Conservation (phyloP, 2,329 filamentous ascomycete genomes). For the Knoxdaviesia capensis region DNA sequence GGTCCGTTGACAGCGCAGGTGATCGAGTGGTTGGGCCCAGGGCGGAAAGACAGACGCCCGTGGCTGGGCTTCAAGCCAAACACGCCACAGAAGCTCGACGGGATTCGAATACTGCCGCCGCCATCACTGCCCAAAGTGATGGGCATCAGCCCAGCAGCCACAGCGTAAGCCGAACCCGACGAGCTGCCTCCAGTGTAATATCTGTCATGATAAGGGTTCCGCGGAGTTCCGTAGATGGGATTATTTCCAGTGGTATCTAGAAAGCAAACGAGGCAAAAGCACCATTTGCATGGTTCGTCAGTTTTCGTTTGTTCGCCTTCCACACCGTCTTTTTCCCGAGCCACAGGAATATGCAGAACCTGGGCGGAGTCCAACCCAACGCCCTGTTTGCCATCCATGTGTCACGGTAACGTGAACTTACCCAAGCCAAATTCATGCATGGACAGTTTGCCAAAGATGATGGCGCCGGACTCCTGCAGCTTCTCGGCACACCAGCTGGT, state of each 20-base stretch:
- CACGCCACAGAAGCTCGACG: conserved; percentile 49
- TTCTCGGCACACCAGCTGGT: conserved; percentile 55
- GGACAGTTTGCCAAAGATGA: conserved; percentile 51
- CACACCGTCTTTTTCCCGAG: too few species aligned
- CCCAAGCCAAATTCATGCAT: conserved; percentile 63
- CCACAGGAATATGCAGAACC: too few species aligned
- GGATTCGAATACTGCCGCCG: conserved; percentile 56
- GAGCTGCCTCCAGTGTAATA: conserved; percentile 68
- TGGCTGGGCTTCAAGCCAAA: conserved; percentile 58
- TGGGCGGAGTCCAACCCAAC: too few species aligned
- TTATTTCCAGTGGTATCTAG: conserved; percentile 57
- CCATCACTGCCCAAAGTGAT: conserved; percentile 54
- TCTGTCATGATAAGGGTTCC: conserved; percentile 49
- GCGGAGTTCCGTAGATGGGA: conserved; percentile 49
- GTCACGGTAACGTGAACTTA: conserved; percentile 11
- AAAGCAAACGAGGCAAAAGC: background rate
- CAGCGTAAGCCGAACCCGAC: conserved; percentile 51
- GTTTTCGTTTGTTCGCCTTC: background rate
- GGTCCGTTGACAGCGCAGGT: conserved; percentile 48
- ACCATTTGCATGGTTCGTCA: background rate
- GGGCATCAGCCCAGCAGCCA: conserved; percentile 49
- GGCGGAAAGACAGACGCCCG: conserved; percentile 40
- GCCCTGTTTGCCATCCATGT: background rate
- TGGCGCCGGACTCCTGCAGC: conserved; percentile 48
- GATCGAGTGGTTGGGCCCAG: conserved; percentile 34